Base-by-base conservation (phyloP, 768 basidiomycete species). In the Xerocomus brunneocitrinus region DNA sequence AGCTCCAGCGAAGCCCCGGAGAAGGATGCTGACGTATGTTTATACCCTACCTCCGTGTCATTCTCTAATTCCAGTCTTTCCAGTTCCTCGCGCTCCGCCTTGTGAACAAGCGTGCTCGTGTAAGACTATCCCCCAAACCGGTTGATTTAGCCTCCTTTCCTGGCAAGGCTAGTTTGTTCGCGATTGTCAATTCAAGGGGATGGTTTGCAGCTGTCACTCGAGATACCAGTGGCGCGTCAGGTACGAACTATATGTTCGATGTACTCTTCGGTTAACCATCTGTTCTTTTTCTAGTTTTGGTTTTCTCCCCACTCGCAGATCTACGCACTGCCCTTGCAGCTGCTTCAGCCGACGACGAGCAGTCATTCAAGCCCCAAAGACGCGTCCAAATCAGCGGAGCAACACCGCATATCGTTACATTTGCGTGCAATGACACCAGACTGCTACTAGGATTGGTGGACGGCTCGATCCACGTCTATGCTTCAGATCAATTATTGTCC, bases 121-220 rank as follows among this genome's bases (percentile, higher is more conserved):
- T 87, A 40, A 74, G 76, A 46, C 65, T 91, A 8, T 91, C 89
- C 13, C 70, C 76, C 1, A 62, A 76, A 16, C 71, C 77, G 1
- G 67, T 84, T 28, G 70, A 75, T 57, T 69, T 78, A 22, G 61
- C 77, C 16, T 47, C 67, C 1, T 58, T 75, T 40, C 71, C 73
- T 2, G 69, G 76, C 6, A 74, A 77, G 25, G 80, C 78, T 38
- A 76, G 69, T 49, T 72, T 86, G 16, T 80, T 91, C 58, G 77
- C 82, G 4, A 73, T 79, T 3, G 76, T 83, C 3, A 87, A 84
- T 62, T 68, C 73, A 12, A 78, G 73, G 57, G 84, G 81, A 28
- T 90, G 83, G 82, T 91, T 90, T 67, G 84, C 80, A 43, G 85
- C 87, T 31, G 77, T 81, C 9, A 75, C 69, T 41, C 68, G 71